Base-by-base conservation (phyloP, 2,329 filamentous ascomycete species). In the Thelonectria olida region DNA sequence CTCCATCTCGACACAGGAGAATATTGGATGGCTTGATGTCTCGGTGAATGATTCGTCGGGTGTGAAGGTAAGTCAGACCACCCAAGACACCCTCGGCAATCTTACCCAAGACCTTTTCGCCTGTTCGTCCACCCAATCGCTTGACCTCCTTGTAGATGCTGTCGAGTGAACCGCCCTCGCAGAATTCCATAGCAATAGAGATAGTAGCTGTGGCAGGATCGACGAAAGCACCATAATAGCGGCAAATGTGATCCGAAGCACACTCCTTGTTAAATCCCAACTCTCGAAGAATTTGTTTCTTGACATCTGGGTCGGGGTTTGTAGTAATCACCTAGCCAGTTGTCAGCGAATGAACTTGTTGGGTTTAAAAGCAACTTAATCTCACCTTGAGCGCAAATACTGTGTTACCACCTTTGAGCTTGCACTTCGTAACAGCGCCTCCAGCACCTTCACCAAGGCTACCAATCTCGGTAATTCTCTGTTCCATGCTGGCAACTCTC, bases 21-120 rank as follows among this genome's bases (percentile, higher is more conserved):
- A 99, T 98, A 76, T 99, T 99, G 64, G 92, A 96, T 1, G 96
- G 96, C 79, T 99, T 99, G 82, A 99, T 99, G 75, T 99, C 96
- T 80, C 96, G 90, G 79, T 99, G 96, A 72, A 99, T 98, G 78
- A 99, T 99, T 78, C 97, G 96, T 75, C 95, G 91, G 72, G 91
- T 90, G 81, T 98, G 93, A 8, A 99, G 88, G 79, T 99, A 99
- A 8, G 94, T 98, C 63, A 99, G 82, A 22, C 96, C 96, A 70
- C 93, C 92, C 55, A 99, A 82, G 4, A 99, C 95, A 55, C 95
- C 96, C 77, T 98, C 96, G 41, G 96, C 93, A 44, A 99, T 92
- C 81, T 98, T 98, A 65, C 96, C 96, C 4, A 99, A 84, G 2
- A 99, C 96, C 75, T 98, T 99, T 76, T 99, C 96, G 67, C 96